Base-by-base conservation (phyloP, 441 rosid species). In the Gossypium trilobum region DNA sequence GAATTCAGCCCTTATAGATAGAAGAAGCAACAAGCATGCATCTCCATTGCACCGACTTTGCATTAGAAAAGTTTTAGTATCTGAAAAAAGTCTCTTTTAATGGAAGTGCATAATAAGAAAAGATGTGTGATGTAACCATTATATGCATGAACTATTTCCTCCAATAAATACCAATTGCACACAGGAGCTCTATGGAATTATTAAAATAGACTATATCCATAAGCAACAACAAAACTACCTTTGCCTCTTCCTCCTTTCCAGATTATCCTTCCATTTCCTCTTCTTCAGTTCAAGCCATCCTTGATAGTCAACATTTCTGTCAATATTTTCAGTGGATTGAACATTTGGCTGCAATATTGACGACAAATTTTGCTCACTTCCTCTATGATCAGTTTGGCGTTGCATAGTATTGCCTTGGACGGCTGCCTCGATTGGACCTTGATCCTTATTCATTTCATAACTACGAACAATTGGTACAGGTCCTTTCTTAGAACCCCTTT, bases 271-370 rank as follows among this genome's bases (percentile, higher is more conserved):
- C 98, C 99, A 95, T 81, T 89, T 95, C 83, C 99, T 86, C 83
- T 95, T 95, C 85, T 88, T 92, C 74, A 74, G 20, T 79, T 89
- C 93, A 86, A 95, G 99, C 99, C 99, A 95, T 73, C 99, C 98
- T 71, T 82, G 95, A 85, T 91, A 95, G 79, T 92, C 95, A 52
- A 82, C 84, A 74, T 81, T 85, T 87, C 77, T 87, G 80, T 95
- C 96, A 81, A 95, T 78, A 58, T 76, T 84, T 83, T 84, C 85
- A 61, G 79, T 20, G 58, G 84, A 72, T 16, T 68, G 16, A 77
- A 69, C 82, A 62, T 77, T 62, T 66, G 76, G 71, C 60, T 78
- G 78, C 71, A 79, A 69, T 65, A 70, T 68, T 51, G 75, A 72
- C 66, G 83, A 76, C 69, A 79, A 82, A 60, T 79, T 83, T 76